phyloP scores from a whole-genome alignment of 305 asterid genomes.

The Fraxinus baroniana region DNA sequence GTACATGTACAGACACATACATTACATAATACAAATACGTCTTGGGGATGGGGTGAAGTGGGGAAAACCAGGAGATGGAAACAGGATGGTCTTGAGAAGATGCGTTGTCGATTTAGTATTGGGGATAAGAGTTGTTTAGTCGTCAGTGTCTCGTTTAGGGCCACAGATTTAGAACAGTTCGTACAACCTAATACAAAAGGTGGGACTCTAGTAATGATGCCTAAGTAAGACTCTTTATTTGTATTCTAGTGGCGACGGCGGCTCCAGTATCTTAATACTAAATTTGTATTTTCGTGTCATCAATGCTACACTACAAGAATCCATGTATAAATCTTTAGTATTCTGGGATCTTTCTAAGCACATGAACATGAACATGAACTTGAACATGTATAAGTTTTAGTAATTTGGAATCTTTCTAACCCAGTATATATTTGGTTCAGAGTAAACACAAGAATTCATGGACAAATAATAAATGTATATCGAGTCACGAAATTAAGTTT shows the following conservation, averaged over 20 bases:
- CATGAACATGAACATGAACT: background rate
- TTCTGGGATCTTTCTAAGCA: background rate
- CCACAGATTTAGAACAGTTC: conserved; percentile 16
- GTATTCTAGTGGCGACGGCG: conserved; percentile 19
- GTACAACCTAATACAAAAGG: conserved; percentile 24
- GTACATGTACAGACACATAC: background rate
- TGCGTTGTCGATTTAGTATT: conserved; percentile 48
- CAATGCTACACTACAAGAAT: background rate
- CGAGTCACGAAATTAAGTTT: background rate
- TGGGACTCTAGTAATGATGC: conserved; percentile 2
- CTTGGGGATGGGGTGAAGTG: background rate
- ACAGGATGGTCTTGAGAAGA: conserved; percentile 5
- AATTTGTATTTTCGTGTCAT: background rate
- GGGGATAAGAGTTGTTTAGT: conserved; percentile 16
- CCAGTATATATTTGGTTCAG: background rate
- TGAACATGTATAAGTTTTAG: background rate
- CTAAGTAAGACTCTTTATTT: background rate
- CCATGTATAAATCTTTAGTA: background rate
- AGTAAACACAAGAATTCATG: background rate
- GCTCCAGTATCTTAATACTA: background rate
- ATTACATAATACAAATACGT: background rate
- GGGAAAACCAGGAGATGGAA: conserved; percentile 18
- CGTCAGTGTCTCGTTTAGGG: conserved; percentile 17
- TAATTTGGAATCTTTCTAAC: background rate
- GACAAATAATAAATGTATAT: too few species aligned